Conservation (phyloP, 75 land plant species). For the Selaginella moellendorffii region DNA sequence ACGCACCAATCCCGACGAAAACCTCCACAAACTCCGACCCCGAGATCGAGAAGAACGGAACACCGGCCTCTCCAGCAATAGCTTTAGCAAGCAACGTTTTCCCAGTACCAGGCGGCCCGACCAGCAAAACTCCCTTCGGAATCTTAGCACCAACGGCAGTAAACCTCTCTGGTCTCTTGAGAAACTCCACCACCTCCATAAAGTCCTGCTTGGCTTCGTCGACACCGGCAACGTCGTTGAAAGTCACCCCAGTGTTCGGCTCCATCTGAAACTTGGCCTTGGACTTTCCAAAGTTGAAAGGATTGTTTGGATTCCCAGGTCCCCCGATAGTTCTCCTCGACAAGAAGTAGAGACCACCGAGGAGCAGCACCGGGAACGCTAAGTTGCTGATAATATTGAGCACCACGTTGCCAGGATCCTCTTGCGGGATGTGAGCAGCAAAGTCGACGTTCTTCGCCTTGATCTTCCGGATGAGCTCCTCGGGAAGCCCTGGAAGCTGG, state of each 20-base stretch:
- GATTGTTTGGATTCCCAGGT: background rate
- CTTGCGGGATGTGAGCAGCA: constrained; percentile 6
- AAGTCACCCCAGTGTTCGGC: constrained; percentile 6
- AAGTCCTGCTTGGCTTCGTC: constrained; percentile 10
- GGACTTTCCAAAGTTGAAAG: constrained; percentile 6
- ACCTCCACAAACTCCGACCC: constrained; percentile 8
- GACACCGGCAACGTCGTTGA: background rate
- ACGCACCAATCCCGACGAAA: constrained; percentile 2
- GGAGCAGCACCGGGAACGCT: background rate
- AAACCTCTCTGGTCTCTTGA: constrained; percentile 7
- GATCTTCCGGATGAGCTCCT: background rate
- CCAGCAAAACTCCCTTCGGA: constrained; percentile 3
- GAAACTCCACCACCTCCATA: constrained; percentile 3
- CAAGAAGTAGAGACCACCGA: constrained; percentile 5
- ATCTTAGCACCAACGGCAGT: constrained; percentile 1
- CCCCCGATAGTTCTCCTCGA: background rate
- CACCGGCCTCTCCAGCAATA: constrained; percentile 9
- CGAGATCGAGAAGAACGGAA: constrained; percentile 8
- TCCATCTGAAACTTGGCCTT: constrained; percentile 10
- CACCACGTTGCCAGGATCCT: background rate
- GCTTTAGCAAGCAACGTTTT: constrained; percentile 1
- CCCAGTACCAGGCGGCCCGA: constrained; percentile 9
- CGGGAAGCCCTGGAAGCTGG: constrained; percentile 1
- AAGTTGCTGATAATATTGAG: background rate
- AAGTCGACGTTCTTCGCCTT: constrained; percentile 6